These are phyloP conservation scores for Cymbidium sinense DNA, from an alignment of 106 monocot genomes.

Conservation along the genomic window DNA sequence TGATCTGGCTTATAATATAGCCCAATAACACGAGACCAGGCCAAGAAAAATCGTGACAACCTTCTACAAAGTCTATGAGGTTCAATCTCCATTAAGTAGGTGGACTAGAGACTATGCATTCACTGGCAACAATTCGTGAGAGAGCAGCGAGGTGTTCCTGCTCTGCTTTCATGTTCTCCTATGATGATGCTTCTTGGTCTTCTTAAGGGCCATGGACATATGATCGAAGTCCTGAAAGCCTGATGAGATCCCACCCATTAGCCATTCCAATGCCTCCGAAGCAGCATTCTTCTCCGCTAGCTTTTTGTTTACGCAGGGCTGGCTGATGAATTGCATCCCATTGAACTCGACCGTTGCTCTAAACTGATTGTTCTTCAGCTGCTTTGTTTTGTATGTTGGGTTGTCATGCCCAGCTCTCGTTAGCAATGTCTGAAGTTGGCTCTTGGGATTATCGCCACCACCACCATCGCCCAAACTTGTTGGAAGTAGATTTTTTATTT, in stretches of 20 bases:
- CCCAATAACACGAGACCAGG: no score
- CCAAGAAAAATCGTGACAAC: no score
- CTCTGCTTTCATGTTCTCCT: constrained; percentile 24
- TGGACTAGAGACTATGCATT: no score
- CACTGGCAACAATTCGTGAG: no score
- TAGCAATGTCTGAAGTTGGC: constrained; percentile 73
- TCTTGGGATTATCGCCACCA: constrained; percentile 75
- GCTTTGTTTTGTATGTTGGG: constrained; percentile 69
- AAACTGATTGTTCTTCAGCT: constrained; percentile 49
- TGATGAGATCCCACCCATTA: constrained; percentile 43
- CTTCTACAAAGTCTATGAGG: no score
- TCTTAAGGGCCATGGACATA: constrained; percentile 53
- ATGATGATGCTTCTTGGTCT: constrained; percentile 53
- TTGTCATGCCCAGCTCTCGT: constrained; percentile 73
- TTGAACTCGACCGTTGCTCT: constrained; percentile 79
- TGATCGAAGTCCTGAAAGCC: constrained; percentile 47
- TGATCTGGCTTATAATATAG: no score
- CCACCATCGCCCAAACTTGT: constrained; percentile 1
- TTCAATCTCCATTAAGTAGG: no score
- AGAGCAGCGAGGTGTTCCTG: no score
- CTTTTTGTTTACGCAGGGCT: constrained; percentile 80
- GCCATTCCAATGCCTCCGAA: constrained; percentile 83
- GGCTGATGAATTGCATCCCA: constrained; percentile 91
- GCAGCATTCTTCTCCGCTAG: constrained; percentile 88
- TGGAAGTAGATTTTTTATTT: constrained; percentile 21